A percentile compares a stretch with the other conserved stretches of the same genome.
Evolutionary conservation across 352 stramenopile species (phyloP).

Genomic region (Phytophthora idaei): DNA sequence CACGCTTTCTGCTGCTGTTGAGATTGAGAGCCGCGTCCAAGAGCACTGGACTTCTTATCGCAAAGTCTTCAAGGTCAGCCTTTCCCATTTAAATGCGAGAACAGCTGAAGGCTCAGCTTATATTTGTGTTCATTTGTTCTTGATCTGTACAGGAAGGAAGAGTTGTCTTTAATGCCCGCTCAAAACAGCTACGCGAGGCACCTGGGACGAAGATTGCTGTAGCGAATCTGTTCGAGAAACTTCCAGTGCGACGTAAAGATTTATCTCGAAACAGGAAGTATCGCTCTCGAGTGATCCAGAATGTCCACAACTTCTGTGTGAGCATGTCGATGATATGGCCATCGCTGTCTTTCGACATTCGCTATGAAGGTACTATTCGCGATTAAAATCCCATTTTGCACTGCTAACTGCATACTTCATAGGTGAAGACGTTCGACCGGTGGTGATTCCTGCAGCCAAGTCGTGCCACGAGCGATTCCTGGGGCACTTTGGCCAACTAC

Average conservation of each 20-base stretch:
- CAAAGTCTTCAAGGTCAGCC: conserved; percentile 70
- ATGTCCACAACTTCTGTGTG: conserved; percentile 54
- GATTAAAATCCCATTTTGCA: background rate
- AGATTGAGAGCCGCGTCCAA: conserved; percentile 68
- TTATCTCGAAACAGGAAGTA: conserved; percentile 43
- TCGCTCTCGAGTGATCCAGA: conserved; percentile 40
- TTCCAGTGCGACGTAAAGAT: conserved; percentile 61
- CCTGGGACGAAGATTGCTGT: conserved; percentile 60
- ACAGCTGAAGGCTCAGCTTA: background rate
- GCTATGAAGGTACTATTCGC: conserved; percentile 40
- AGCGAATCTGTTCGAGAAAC: conserved; percentile 59
- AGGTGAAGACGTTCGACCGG: conserved; percentile 16
- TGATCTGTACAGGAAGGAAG: conserved; percentile 41
- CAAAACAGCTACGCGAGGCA: conserved; percentile 37
- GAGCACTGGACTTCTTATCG: conserved; percentile 64
- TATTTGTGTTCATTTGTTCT: background rate
- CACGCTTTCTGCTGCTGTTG: conserved; percentile 48
- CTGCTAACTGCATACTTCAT: conserved; percentile 4
- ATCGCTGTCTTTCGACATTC: conserved; percentile 60
- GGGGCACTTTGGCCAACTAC: conserved; percentile 44
- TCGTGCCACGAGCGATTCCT: conserved; percentile 49
- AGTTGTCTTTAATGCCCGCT: conserved; percentile 64
- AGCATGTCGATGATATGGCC: conserved; percentile 80
- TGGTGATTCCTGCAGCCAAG: conserved; percentile 31
- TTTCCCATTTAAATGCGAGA: background rate